Percentiles rank a stretch among this genome's conserved stretches.
These are phyloP conservation scores for Dysphania ambrosioides DNA, from an alignment of 148 eudicot species.

Conservation along the genomic window DNA sequence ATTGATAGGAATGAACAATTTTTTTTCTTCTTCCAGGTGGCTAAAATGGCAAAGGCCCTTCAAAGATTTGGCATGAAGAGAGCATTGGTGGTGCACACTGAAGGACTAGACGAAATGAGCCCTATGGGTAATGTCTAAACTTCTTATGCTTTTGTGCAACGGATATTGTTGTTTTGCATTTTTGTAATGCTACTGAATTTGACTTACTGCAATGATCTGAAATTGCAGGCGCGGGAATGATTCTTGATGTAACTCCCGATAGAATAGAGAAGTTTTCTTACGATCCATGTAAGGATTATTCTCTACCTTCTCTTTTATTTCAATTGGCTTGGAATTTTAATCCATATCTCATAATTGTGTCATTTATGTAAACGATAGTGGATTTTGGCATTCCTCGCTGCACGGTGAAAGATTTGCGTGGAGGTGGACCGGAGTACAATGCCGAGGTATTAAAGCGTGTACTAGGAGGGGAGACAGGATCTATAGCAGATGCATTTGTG, in stretches of 20 bases:
- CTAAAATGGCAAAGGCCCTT: conserved; percentile 89
- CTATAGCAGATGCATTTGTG: conserved; percentile 92
- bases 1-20: neutral
- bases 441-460: conserved; percentile 78
- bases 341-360: neutral
- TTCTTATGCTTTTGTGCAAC: neutral
- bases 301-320: neutral
- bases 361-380: conserved; percentile 45
- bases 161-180: neutral
- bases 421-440: conserved; percentile 91
- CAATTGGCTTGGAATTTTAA: neutral
- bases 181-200: neutral
- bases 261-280: conserved; percentile 74
- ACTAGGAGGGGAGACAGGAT: conserved; percentile 73
- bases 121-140: conserved; percentile 58
- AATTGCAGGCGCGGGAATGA: conserved; percentile 86
- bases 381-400: conserved; percentile 94
- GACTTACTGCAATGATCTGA: neutral
- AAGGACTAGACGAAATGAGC: conserved; percentile 94
- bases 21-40: conserved; percentile 55
- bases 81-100: conserved; percentile 91
- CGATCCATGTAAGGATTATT: conserved; percentile 73
- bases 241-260: conserved; percentile 77
- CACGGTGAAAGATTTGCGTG: conserved; percentile 63
- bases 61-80: conserved; percentile 97